These are phyloP conservation scores for Pichia sp. DNA, from an alignment of 1,139 yeast species.

Conservation along the genomic window DNA sequence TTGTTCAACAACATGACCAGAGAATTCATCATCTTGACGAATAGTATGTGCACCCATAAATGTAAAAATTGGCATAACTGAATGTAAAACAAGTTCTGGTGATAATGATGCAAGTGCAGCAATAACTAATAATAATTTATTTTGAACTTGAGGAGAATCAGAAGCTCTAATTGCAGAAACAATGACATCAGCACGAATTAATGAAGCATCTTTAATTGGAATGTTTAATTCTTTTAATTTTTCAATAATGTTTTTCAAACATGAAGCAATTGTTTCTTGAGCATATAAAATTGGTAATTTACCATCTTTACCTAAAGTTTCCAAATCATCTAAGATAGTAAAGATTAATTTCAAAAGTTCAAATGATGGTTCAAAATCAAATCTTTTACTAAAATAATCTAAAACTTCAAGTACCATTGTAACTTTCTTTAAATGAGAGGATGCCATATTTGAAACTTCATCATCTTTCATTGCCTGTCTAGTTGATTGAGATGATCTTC, in stretches of 20 bases:
- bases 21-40: conserved; percentile 93
- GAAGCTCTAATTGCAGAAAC: conserved; percentile 88
- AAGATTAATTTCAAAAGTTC: conserved; percentile 55
- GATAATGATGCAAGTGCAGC: conserved; percentile 83
- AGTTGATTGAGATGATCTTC: conserved; percentile 71
- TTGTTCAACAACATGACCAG: conserved; percentile 87
- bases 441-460: conserved; percentile 67
- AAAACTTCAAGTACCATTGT: conserved; percentile 76
- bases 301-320: conserved; percentile 85
- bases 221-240: conserved; percentile 38
- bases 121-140: conserved; percentile 73
- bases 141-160: conserved; percentile 90
- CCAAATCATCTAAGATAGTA: conserved; percentile 73
- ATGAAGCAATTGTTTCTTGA: conserved; percentile 83
- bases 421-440: conserved; percentile 67
- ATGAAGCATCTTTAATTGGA: conserved; percentile 49
- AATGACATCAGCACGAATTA: conserved; percentile 80
- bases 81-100: conserved; percentile 87
- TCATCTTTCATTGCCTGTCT: conserved; percentile 66
- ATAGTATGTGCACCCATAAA: conserved; percentile 98
- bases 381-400: conserved; percentile 42
- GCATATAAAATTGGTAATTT: conserved; percentile 85
- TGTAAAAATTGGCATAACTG: conserved; percentile 98
- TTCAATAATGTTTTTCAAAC: conserved; percentile 69
- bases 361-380: conserved; percentile 38